phyloP scores from a whole-genome alignment of 768 basidiomycete species.

The Kwoniella mangroviensis region DNA sequence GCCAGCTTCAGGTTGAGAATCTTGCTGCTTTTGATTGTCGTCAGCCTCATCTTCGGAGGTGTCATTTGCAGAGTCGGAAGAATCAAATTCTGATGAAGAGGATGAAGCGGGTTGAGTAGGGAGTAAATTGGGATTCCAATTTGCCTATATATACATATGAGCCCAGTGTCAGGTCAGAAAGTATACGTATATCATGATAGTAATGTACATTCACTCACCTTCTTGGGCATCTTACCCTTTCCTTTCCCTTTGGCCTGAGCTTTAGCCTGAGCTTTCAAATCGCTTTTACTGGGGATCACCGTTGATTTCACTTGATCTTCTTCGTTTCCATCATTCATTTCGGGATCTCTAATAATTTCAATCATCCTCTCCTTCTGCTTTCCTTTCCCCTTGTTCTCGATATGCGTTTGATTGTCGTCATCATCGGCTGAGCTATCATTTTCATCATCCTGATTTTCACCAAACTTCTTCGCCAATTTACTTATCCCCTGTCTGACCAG shows the following conservation, averaged over 20 bases:
- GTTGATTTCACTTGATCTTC: constrained; percentile 17
- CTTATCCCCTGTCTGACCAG: constrained; percentile 53
- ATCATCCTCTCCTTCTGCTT: constrained; percentile 44
- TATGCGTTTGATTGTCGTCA: constrained; percentile 45
- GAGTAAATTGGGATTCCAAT: constrained; percentile 37
- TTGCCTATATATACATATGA: constrained; percentile 16
- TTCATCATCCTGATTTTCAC: constrained; percentile 26
- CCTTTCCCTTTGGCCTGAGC: constrained; percentile 19
- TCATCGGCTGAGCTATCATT: constrained; percentile 32
- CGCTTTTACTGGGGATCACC: constrained; percentile 19
- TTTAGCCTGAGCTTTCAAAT: constrained; percentile 21
- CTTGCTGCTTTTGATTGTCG: constrained; percentile 1
- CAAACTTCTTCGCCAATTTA: constrained; percentile 27
- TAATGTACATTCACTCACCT: constrained; percentile 21
- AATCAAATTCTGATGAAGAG: constrained; percentile 43
- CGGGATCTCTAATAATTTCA: constrained; percentile 24
- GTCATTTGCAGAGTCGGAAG: constrained; percentile 46
- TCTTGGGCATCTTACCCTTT: constrained; percentile 32
- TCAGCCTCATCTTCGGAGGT: constrained; percentile 29
- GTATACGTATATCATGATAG: neutral
- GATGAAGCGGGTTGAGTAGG: constrained; percentile 33
- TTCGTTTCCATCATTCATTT: constrained; percentile 13
- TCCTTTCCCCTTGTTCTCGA: constrained; percentile 29
- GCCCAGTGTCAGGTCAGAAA: neutral
- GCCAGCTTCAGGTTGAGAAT: constrained; percentile 16